Evolutionary conservation across 139 green algal species (phyloP), one percentile per base, ranked within the genome.

Genomic region (Chlamydomonas sp.): DNA sequence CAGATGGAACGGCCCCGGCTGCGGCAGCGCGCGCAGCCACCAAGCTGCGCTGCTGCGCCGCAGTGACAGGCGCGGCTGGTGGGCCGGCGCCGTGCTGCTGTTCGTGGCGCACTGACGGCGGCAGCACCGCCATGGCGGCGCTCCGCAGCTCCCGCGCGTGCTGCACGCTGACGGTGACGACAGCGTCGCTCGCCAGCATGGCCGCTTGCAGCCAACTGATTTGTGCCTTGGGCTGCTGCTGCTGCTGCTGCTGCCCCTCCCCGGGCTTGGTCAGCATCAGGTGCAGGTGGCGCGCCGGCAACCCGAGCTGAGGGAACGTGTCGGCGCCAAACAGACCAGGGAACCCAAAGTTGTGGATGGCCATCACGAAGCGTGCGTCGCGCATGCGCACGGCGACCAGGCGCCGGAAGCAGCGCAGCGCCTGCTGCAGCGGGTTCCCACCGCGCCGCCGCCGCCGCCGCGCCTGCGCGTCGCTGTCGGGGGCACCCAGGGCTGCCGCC

Each of bases 121-220:
- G 66, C 66, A 63, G 8, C 24, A 48, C 66, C 20, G 43, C 47
- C 20, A 37, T 3, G 16, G 58, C 58, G 47, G 65, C 47, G n/a
- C 43, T n/a, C 33, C 34, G 5, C 33, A 95, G 76, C 73, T 95
- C 86, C 2, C 34, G 2, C 0, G 88, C 88, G 58, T 95, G 93
- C 3, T 28, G 33, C 0, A 79, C 79, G 69, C 84, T 92, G 29
- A 96, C 90, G 6, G 90, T 96, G n/a, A 95, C 48, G 1, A 89
- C 13, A 5, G 59, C 31, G 57, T 94, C 84, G 35, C 69, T 76
- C 1, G 59, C 33, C 10, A 76, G 43, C 37, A 96, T 65, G 1
- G 79, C 87, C 0, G 74, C 85, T n/a, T 78, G 69, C 65, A 94
- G 80, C 87, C 87, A 92, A 71, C 86, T 91, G 35, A 91, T 43